Evolutionary conservation across 2,329 filamentous ascomycete genomes (phyloP), one percentile per base, ranked within the genome.

Genomic region (Trichoderma sp.): DNA sequence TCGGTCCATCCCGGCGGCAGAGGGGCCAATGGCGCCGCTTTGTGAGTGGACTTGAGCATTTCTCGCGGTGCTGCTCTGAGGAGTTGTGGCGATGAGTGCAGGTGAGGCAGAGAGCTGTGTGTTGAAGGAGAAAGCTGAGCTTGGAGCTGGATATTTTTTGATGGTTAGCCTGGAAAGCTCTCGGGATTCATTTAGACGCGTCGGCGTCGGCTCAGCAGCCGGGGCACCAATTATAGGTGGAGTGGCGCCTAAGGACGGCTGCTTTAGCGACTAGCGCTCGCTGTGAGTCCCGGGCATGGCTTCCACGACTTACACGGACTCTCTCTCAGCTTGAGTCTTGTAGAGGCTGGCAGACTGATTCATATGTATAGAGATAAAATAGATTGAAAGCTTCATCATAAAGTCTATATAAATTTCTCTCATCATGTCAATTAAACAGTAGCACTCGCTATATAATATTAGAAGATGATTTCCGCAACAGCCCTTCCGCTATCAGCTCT

Each of bases 1-100:
- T 97, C 92, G n/a, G 92, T 93, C 94, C 94, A 97, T 72, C 93
- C 94, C 55, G 90, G 85, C 33, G 90, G 91, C 0, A 97, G 84
- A 43, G 92, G 88, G 57, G 87, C 84, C 47, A 81, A 77, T 21
- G 74, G 73, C 10, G 70, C 73, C 27, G 88, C 85, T 70, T 87
- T 88, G 79, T 94, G 89, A n/a, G 92, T 94, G 24, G 91, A 92
- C 77, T 89, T 93, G 60, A 95, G 83, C 91, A 93, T 70, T 43
- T 43, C 29, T 40, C 19, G 52, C 35, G 8, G 35, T 43, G 33
- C 55, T 53, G 29, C 29, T 13, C 5, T 4, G 11, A n/a, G 21
- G 24, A 33, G 33, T 19, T 8, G 29, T 13, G 21, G 49, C 2
- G 14, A 29, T 16, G 56, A 56, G 35, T 24, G 21, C 5, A 19